These are phyloP conservation scores for Geotrichum carabidarum DNA, from an alignment of 1,139 yeast species.

Conservation along the genomic window DNA sequence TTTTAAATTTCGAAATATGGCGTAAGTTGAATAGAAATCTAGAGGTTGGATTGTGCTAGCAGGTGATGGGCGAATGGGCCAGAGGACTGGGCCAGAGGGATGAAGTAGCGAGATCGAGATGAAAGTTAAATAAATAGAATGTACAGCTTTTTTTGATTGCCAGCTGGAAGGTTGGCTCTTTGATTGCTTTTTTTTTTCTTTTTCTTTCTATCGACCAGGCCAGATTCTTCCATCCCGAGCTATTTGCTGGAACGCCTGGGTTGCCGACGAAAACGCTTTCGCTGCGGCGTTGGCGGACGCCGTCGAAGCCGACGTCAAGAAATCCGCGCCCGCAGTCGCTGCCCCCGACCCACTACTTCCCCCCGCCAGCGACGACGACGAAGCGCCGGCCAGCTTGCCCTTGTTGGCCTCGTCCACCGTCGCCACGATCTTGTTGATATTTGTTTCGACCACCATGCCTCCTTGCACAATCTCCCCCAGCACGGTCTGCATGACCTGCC, in stretches of 20 bases:
- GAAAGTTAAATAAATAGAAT: too few species aligned
- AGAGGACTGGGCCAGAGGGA: too few species aligned
- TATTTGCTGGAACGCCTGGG: constrained; percentile 44
- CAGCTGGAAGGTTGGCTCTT: too few species aligned
- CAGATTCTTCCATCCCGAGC: constrained; percentile 48
- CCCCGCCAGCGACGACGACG: constrained; percentile 1
- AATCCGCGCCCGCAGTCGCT: constrained; percentile 15
- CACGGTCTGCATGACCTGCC: constrained; percentile 94
- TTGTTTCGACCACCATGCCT: constrained; percentile 98
- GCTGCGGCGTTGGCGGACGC: constrained; percentile 33
- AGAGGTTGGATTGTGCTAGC: too few species aligned
- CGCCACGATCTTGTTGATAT: constrained; percentile 77
- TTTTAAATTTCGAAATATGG: too few species aligned
- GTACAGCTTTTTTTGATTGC: too few species aligned
- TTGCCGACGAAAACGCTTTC: constrained; percentile 37
- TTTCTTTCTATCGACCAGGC: constrained; percentile 30
- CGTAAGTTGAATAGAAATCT: too few species aligned
- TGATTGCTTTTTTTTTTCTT: too few species aligned
- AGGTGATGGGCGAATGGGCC: too few species aligned
- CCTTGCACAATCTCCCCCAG: constrained; percentile 86
- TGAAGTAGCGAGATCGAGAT: too few species aligned
- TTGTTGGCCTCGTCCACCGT: constrained; percentile 43
- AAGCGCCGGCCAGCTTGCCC: constrained; percentile 24
- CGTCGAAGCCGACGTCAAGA: constrained; percentile 20
- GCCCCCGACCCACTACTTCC: constrained; percentile 17